phyloP scores from a whole-genome alignment of 129 eudicot genomes.

The Mikania micrantha region DNA sequence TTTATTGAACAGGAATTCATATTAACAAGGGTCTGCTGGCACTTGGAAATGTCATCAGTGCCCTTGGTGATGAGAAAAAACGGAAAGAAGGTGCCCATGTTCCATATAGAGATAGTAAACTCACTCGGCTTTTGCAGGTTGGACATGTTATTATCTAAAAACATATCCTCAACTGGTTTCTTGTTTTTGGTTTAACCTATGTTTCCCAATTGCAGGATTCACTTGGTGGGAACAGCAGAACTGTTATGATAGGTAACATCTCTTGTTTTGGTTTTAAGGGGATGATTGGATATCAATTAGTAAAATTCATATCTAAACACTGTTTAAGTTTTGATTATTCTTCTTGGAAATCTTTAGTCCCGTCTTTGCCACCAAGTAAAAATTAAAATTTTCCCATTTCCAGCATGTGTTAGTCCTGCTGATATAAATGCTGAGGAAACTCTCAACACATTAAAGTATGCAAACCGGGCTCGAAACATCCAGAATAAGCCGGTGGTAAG shows the following conservation, averaged over 20 bases:
- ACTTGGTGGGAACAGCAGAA: conserved; percentile 99
- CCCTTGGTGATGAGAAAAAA: conserved; percentile 97
- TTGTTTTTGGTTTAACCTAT: conserved; percentile 6
- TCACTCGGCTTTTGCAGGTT: conserved; percentile 96
- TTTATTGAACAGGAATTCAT: conserved; percentile 72
- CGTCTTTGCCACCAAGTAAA: not conserved
- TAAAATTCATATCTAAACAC: not conserved
- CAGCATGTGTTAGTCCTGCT: conserved; percentile 99
- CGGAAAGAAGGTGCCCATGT: conserved; percentile 96
- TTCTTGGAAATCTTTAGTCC: not conserved
- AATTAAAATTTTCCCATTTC: conserved; percentile 14
- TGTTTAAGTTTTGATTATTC: not conserved
- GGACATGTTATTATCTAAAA: not conserved
- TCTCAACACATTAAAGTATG: conserved; percentile 94
- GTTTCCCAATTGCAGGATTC: conserved; percentile 65
- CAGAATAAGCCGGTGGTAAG: conserved; percentile 97
- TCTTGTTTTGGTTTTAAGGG: not conserved
- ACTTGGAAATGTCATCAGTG: conserved; percentile 99
- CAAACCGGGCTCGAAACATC: conserved; percentile 98
- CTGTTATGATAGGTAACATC: conserved; percentile 90
- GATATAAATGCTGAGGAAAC: conserved; percentile 99
- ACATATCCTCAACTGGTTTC: conserved; percentile 9
- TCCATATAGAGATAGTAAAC: conserved; percentile 97
- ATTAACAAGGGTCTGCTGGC: conserved; percentile 99
- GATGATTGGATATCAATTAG: not conserved